A percentile compares a stretch with the other conserved stretches of the same genome.
Conservation (phyloP, 768 basidiomycete species). For the Suillus fuscotomentosus region DNA sequence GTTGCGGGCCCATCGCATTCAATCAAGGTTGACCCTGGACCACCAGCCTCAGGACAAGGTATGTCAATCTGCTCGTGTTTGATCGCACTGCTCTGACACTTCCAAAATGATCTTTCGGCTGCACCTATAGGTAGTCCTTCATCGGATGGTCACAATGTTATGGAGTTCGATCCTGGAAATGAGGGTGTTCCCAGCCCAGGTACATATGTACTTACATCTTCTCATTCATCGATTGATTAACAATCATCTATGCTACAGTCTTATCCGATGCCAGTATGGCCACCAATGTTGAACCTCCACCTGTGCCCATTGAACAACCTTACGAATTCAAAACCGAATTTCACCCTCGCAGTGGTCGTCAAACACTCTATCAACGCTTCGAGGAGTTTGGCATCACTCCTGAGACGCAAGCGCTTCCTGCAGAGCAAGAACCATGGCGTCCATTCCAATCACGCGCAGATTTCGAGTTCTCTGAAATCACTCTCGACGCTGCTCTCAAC, state of each 20-base stretch:
- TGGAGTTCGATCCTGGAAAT: not conserved
- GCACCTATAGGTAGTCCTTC: not conserved
- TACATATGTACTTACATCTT: not conserved
- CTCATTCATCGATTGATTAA: not conserved
- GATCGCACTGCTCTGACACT: not conserved
- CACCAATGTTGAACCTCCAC: not conserved
- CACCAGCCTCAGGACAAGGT: no score
- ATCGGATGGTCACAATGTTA: not conserved
- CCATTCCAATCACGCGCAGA: not conserved
- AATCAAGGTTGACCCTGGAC: no score
- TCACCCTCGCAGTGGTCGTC: slow-evolving; percentile 19
- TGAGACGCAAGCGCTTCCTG: not conserved
- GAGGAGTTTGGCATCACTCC: slow-evolving; percentile 10
- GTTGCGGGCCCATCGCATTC: no score
- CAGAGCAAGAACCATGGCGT: slow-evolving; percentile 10
- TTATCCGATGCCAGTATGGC: not conserved
- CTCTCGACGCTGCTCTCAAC: not conserved
- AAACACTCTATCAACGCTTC: slow-evolving; percentile 9
- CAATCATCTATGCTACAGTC: not conserved
- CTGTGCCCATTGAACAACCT: not conserved
- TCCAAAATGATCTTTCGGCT: not conserved
- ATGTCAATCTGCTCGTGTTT: no score
- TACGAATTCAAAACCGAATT: slow-evolving; percentile 21
- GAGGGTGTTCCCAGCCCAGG: not conserved
- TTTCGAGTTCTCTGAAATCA: not conserved